A percentile compares a stretch with the other conserved stretches of the same genome.
Conservation (phyloP, 2,329 filamentous ascomycete species). For the Colletotrichum karsti region DNA sequence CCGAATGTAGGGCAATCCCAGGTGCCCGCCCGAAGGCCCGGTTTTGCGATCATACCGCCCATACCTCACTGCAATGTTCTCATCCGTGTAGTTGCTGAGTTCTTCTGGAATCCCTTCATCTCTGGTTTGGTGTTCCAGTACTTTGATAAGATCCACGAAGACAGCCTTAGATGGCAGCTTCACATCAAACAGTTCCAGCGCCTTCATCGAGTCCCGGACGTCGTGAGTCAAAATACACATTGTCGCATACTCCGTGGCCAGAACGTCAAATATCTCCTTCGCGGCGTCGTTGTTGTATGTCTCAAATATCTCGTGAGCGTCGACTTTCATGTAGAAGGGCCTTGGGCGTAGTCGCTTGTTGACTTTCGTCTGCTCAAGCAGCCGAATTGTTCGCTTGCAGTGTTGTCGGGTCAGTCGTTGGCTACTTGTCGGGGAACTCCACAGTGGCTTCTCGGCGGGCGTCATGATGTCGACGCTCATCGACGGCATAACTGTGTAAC, state of each 20-base stretch:
- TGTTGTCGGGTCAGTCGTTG: neutral
- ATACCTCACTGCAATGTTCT: neutral
- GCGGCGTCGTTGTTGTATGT: neutral
- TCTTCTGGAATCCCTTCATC: neutral
- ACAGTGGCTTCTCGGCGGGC: neutral
- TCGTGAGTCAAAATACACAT: neutral
- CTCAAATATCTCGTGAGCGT: neutral
- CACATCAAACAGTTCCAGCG: neutral
- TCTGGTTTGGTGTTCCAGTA: slow-evolving; percentile 15
- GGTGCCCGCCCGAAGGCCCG: neutral
- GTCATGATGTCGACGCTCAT: neutral
- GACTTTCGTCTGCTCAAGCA: neutral
- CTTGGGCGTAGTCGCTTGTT: neutral
- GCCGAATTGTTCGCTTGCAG: neutral
- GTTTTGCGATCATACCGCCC: neutral
- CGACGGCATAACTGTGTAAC: neutral
- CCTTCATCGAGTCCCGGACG: neutral
- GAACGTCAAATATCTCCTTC: neutral
- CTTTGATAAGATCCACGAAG: slow-evolving; percentile 13
- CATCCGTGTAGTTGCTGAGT: neutral
- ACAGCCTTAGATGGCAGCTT: neutral
- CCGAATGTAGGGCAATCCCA: neutral
- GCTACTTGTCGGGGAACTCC: neutral
- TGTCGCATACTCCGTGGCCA: neutral
- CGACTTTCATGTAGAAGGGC: neutral